These are phyloP conservation scores for Phyllostachys edulis DNA, from an alignment of 176 grass and related monocot species.

Conservation along the genomic window DNA sequence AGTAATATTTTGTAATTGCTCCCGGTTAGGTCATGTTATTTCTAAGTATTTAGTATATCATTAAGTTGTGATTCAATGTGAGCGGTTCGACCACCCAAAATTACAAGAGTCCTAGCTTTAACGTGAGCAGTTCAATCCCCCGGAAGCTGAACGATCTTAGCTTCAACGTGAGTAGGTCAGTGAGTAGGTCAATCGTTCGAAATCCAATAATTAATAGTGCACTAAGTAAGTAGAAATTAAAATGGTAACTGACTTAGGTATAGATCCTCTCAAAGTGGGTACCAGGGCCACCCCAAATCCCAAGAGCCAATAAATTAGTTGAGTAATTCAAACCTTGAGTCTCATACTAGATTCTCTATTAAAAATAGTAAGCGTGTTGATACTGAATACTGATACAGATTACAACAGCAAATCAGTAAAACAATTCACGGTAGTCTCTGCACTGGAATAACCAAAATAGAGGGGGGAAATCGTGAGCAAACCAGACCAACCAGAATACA, in stretches of 20 bases:
- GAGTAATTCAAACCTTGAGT: not conserved
- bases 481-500: constrained; percentile 8
- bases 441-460: constrained; percentile 2
- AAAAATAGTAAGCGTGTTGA: not conserved
- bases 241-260: no score
- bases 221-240: no score
- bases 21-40: no score
- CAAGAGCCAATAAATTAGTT: not conserved
- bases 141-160: no score
- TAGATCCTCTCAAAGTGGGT: no score
- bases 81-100: fast-evolving
- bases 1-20: no score
- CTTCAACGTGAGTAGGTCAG: fast-evolving
- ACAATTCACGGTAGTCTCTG: not conserved
- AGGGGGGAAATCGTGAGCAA: not conserved
- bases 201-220: no score
- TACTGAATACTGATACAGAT: constrained; percentile 16
- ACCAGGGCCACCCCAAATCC: no score
- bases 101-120: no score
- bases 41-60: no score
- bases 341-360: not conserved
- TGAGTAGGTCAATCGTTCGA: fast-evolving
- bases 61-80: no score
- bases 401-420: constrained; percentile 5
- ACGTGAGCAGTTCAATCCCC: fast-evolving